A percentile compares a stretch with the other conserved stretches of the same genome.
Evolutionary conservation across 768 basidiomycete genomes (phyloP).

Genomic region (Agrocybe pediades): DNA sequence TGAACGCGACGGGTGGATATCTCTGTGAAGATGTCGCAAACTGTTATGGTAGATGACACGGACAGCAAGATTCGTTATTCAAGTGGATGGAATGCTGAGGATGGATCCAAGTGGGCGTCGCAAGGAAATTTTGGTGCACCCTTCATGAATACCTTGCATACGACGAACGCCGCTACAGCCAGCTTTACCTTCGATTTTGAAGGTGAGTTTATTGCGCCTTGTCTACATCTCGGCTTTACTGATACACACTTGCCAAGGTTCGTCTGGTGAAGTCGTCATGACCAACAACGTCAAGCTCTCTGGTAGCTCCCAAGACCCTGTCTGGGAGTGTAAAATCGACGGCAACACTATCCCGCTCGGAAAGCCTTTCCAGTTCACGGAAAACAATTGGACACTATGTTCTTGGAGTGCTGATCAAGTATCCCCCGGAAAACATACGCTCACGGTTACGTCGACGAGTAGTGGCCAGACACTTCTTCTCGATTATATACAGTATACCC

Average conservation of each 20-base stretch:
- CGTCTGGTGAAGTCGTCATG: conserved; percentile 13
- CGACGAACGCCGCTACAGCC: conserved; percentile 6
- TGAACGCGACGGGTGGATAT: neutral
- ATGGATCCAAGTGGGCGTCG: conserved; percentile 6
- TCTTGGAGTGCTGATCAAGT: conserved; percentile 6
- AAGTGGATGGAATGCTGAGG: conserved; percentile 9
- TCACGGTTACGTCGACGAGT: conserved; percentile 16
- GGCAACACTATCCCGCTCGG: conserved; percentile 2
- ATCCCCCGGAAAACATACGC: conserved; percentile 14
- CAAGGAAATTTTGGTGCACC: conserved; percentile 19
- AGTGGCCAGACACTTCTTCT: conserved; percentile 16
- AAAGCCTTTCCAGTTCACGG: conserved; percentile 5
- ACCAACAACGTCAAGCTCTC: conserved; percentile 14
- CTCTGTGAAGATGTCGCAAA: conserved; percentile 6
- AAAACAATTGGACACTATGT: conserved; percentile 23
- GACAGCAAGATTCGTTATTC: conserved; percentile 11
- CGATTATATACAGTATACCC: conserved; percentile 20
- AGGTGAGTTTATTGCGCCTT: conserved; percentile 6
- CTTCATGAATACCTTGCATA: conserved; percentile 14
- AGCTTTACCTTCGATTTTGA: conserved; percentile 18
- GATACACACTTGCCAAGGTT: conserved; percentile 1
- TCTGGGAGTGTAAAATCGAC: conserved; percentile 18
- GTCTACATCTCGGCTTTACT: neutral
- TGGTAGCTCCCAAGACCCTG: conserved; percentile 12
- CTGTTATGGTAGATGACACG: conserved; percentile 17